Base-by-base conservation (phyloP, 139 green algal species). In the Edaphochlamys debaryana region DNA sequence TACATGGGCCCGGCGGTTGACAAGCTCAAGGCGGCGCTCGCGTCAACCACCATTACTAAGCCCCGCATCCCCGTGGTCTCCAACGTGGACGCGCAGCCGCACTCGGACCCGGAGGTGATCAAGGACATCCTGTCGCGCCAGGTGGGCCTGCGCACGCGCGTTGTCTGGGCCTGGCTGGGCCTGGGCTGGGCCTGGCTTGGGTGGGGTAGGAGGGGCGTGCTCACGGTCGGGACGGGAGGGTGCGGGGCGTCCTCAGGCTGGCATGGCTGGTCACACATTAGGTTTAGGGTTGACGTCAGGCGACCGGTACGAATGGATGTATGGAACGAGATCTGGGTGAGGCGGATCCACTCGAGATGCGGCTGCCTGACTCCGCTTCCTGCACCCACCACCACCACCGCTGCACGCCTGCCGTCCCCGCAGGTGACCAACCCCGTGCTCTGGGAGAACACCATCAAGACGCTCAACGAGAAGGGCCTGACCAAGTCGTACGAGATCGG, bases 11-110 rank as follows among this genome's bases (percentile, higher is more conserved):
- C 96, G 11, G 96, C 96, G 0, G 93, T 94, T 20, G 95, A 94
- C 36, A 91, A 94, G 78, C 93, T 99, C 52, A 73, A 95, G 85
- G 94, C 92, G 74, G 96, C 94, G 0, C 91, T 99, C 36, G 93
- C 89, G 5, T 77, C 69, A 60, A 98, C 96, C 0, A 75, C 82
- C 27, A 93, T 99, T 54, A 13, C 13, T 9, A 88, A 86, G 34
- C 98, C 97, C 23, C 92, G 95, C 74, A 99, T 99, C 80, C 97
- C 97, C 17, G 96, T 99, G 22, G 92, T 99, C 67, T 98, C 94
- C 80, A 99, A 99, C 89, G 98, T 99, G 27, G 97, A 99, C 86
- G 95, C 92, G 27, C 69, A 93, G 90, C 94, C 97, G 4, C 98
- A 99, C 94, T 94, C 91, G 3, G 97, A 99, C 93, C 97, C 98